Evolutionary conservation across 2,329 filamentous ascomycete species (phyloP).

Genomic region (Ascochyta fabae): DNA sequence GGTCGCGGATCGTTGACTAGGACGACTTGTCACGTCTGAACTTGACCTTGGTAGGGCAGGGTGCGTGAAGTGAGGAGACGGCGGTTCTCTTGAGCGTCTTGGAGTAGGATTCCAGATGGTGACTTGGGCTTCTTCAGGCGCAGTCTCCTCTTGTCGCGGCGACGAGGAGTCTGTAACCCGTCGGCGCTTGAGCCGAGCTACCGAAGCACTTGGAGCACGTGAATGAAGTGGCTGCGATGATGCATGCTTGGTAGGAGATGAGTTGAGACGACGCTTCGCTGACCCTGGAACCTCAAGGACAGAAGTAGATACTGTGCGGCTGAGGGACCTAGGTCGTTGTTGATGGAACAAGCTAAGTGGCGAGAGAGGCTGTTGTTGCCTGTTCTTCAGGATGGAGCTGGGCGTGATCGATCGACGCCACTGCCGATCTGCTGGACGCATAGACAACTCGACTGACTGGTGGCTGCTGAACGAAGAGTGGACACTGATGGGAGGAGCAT

Average conservation of each 20-base stretch:
- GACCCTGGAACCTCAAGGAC: slow-evolving; percentile 31
- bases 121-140: slow-evolving; percentile 32
- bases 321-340: slow-evolving; percentile 32
- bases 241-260: slow-evolving; percentile 39
- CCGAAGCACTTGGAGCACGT: slow-evolving; percentile 46
- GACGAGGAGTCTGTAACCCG: slow-evolving; percentile 45
- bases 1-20: slow-evolving; percentile 49
- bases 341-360: slow-evolving; percentile 45
- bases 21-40: slow-evolving; percentile 50
- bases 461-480: slow-evolving; percentile 54
- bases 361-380: slow-evolving; percentile 41
- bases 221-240: slow-evolving; percentile 37
- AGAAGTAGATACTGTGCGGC: slow-evolving; percentile 41
- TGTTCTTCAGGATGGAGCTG: slow-evolving; percentile 41
- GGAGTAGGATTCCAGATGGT: slow-evolving; percentile 49
- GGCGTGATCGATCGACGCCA: slow-evolving; percentile 47
- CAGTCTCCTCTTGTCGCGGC: slow-evolving; percentile 24
- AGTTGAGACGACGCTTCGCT: slow-evolving; percentile 41
- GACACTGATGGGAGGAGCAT: slow-evolving; percentile 59
- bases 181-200: slow-evolving; percentile 55
- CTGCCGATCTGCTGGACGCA: slow-evolving; percentile 44
- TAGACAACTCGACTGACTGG: slow-evolving; percentile 39
- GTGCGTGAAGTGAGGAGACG: slow-evolving; percentile 50
- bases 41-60: slow-evolving; percentile 36
- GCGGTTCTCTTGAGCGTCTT: slow-evolving; percentile 53